These are phyloP conservation scores for Solanum chaucha DNA, from an alignment of 257 asterid genomes.

Conservation along the genomic window DNA sequence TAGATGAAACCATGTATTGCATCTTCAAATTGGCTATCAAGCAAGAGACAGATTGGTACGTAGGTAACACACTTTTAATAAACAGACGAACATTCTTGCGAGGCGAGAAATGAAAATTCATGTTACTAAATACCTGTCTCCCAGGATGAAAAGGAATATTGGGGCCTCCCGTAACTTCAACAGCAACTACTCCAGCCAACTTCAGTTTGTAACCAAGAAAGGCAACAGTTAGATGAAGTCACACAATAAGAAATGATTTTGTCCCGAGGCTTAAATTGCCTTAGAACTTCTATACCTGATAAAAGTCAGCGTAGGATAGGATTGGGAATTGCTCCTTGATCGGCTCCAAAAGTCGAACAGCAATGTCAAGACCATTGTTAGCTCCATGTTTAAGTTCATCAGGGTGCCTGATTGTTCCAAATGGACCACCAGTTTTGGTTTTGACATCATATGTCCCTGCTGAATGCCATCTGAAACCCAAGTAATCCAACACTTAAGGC, in stretches of 20 bases:
- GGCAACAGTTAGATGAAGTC: neutral
- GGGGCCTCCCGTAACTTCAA: conserved; percentile 92
- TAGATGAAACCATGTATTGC: neutral
- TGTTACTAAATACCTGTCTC: conserved; percentile 33
- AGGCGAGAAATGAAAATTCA: neutral
- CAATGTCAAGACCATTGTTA: conserved; percentile 75
- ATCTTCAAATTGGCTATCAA: neutral
- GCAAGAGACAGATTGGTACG: neutral
- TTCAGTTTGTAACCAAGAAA: neutral
- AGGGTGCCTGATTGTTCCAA: conserved; percentile 59
- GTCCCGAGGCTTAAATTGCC: too few species aligned
- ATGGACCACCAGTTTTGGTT: conserved; percentile 76
- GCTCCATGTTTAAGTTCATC: conserved; percentile 72
- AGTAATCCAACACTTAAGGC: conserved; percentile 32
- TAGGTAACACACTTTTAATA: neutral
- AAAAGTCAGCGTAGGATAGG: conserved; percentile 60
- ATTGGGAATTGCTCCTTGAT: conserved; percentile 60
- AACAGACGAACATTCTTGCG: neutral
- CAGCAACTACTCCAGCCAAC: conserved; percentile 93
- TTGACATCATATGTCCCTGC: conserved; percentile 75
- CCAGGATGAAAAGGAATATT: conserved; percentile 86
- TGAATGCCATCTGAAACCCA: conserved; percentile 70
- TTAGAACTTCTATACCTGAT: conserved; percentile 27
- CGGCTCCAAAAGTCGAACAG: conserved; percentile 62
- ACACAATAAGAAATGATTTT: neutral